Evolutionary conservation across 345 rosid genomes (phyloP).

Genomic region (Salix arbutifolia): DNA sequence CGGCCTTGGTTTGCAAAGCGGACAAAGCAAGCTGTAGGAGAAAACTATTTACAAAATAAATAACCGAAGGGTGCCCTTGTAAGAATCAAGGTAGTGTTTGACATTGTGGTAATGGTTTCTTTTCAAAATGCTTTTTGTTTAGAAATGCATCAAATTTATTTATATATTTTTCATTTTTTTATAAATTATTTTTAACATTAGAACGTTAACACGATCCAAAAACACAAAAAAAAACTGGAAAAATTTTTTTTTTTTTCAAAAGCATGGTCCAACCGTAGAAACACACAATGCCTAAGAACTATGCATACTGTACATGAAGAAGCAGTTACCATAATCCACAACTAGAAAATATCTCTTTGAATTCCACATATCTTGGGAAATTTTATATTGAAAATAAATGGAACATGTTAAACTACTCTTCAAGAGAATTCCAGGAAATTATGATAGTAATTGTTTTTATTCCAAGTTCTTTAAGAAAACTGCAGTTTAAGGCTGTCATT

Average conservation of each 20-base stretch:
- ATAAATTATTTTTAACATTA: too few relatives aligned
- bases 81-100: neutral
- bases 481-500: neutral
- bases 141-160: too few relatives aligned
- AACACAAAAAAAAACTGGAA: too few relatives aligned
- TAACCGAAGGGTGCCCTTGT: neutral
- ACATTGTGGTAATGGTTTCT: too few relatives aligned
- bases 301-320: neutral
- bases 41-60: neutral
- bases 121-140: too few relatives aligned
- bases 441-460: neutral
- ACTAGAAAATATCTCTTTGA: neutral
- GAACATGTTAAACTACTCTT: neutral
- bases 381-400: neutral
- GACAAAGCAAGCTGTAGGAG: conserved; percentile 51
- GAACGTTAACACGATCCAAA: too few relatives aligned
- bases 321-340: neutral
- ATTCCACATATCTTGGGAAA: neutral
- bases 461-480: neutral
- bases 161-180: too few relatives aligned
- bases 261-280: too few relatives aligned
- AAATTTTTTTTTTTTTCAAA: too few relatives aligned
- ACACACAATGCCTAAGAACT: neutral
- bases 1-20: conserved; percentile 65
- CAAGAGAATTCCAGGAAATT: neutral